Conservation (phyloP, 768 basidiomycete species). For the Boletus vermiculosoides region DNA sequence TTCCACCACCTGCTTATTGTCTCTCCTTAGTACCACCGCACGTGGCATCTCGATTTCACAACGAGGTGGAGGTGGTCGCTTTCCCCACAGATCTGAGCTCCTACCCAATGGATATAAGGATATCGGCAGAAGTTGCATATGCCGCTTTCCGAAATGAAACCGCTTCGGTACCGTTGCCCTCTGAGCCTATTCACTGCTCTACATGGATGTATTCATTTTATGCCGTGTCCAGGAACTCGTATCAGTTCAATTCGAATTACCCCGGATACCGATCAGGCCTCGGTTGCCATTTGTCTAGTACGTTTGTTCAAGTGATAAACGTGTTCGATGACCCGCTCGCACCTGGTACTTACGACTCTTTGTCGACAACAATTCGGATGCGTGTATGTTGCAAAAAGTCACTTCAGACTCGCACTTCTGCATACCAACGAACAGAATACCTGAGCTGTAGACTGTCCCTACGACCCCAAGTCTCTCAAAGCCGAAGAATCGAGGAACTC, state of each 20-base stretch:
- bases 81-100: slow-evolving; percentile 1
- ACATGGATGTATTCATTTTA: neutral
- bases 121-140: slow-evolving; percentile 3
- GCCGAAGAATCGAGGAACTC: neutral
- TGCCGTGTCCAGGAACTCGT: neutral
- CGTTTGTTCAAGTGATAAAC: neutral
- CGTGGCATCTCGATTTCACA: neutral
- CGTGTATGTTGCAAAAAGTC: neutral
- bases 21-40: neutral
- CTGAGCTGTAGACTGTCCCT: neutral
- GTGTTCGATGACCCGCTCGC: neutral
- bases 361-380: neutral
- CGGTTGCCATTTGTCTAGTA: neutral
- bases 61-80: neutral
- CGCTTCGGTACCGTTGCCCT: neutral
- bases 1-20: neutral
- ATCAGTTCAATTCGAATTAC: neutral
- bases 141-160: slow-evolving; percentile 18
- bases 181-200: neutral
- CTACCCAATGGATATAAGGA: neutral
- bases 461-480: neutral
- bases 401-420: neutral
- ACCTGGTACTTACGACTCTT: neutral
- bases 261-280: neutral
- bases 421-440: neutral